These are phyloP conservation scores for Ophiostoma sp. DNA, from an alignment of 2,329 filamentous ascomycete species.

Conservation along the genomic window DNA sequence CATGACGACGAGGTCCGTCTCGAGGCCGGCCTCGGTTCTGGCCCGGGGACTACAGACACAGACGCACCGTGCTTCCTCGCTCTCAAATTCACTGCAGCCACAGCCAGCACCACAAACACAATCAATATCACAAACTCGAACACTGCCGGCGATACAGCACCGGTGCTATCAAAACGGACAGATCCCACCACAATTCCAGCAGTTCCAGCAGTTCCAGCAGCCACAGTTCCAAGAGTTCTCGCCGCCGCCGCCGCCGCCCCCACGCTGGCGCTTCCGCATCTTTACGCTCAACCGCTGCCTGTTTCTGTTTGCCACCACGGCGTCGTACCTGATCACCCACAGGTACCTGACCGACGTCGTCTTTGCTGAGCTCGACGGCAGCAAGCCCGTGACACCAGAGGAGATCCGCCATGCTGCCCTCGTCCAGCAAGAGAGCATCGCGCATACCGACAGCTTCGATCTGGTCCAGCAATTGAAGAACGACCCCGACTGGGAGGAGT, in stretches of 20 bases:
- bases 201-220: background rate
- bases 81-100: background rate
- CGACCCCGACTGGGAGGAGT: constrained; percentile 26
- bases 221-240: background rate
- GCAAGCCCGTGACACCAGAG: background rate
- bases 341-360: background rate
- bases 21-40: background rate
- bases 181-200: background rate
- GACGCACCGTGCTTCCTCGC: background rate
- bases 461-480: constrained; percentile 24
- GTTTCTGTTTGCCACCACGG: background rate
- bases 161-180: background rate
- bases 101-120: background rate
- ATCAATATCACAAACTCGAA: background rate
- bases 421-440: background rate
- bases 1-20: background rate
- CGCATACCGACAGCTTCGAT: background rate
- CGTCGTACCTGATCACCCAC: background rate
- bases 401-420: background rate
- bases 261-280: background rate
- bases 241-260: constrained; percentile 1
- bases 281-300: background rate
- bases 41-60: background rate
- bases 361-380: background rate
- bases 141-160: background rate